Evolutionary conservation across 2,329 filamentous ascomycete species (phyloP), one percentile per base, ranked within the genome.

Genomic region (Aspergillus sp.): DNA sequence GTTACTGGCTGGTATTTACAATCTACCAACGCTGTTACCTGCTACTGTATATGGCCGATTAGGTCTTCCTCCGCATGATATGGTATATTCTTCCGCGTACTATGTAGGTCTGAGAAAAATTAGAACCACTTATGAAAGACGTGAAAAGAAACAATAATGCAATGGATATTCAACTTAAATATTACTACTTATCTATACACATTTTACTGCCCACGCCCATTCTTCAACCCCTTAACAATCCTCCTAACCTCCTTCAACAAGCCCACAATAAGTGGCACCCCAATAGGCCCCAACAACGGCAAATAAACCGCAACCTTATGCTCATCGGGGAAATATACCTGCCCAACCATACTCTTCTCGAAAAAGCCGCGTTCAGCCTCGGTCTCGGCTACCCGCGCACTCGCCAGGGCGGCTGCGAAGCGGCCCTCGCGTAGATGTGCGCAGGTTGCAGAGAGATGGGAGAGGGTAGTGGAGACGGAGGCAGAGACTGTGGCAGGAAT

Each of bases 331-430:
- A 98, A 98, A 67, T 97, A 98, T 2, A 97, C 83, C 70, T 97
- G 93, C 0, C 90, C 93, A 8, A 98, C 93, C 93, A 98, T 98
- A 61, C 87, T 94, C 70, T 94, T 94, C 69, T 98, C 93, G 57
- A 98, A 98, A 68, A 98, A 98, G 0, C 91, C 91, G 50, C 85
- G 82, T 65, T 98, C 93, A 0, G 89, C 91, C 62, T 94, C 88
- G 2, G 81, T 79, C 67, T 96, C 90, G 4, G 93, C 93, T 41
- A 88, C 81, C 7, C 87, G 80, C 0, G 91, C 91, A 63, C 91
- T 83, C 52, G 83, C 79, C 35, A 98, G 72, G 0, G 89, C 90
- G 5, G 68, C 67, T 29, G 82, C 77, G 56, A 82, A 84, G 3
- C 71, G 70, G 2, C 80, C 81, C 28, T 76, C 71, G 28, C 72